Conservation (phyloP, 2,329 filamentous ascomycete genomes). For the Plectosphaerella cucumerina region DNA sequence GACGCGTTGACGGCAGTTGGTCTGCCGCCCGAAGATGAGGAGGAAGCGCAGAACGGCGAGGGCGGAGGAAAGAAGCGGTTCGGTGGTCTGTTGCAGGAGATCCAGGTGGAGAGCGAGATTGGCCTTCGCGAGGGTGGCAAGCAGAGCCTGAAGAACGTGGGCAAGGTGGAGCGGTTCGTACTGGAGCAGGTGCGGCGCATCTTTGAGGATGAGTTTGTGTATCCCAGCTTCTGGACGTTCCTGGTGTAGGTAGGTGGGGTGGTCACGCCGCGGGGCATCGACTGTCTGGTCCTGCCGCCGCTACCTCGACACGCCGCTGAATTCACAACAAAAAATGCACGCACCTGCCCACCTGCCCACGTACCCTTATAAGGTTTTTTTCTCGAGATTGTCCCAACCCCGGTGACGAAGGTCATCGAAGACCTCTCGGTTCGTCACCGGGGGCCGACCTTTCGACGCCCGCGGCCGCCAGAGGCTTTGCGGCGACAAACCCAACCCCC, state of each 20-base stretch:
- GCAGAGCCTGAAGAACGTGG: conserved; percentile 95
- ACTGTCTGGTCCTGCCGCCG: not conserved
- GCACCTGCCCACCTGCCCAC: not conserved
- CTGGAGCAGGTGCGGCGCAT: conserved; percentile 94
- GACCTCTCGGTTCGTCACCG: not conserved
- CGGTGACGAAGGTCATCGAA: not conserved
- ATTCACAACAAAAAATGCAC: not conserved
- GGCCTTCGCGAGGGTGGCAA: conserved; percentile 86
- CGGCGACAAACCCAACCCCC: not conserved
- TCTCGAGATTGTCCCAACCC: not conserved
- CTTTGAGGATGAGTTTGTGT: conserved; percentile 98
- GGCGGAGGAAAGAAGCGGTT: conserved; percentile 32
- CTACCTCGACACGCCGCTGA: not conserved
- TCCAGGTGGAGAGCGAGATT: conserved; percentile 96
- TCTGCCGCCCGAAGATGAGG: conserved; percentile 6
- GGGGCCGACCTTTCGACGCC: not conserved
- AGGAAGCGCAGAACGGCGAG: conserved; percentile 18
- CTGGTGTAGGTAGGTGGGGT: conserved; percentile 47
- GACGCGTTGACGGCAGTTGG: conserved; percentile 73
- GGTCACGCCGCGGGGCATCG: not conserved
- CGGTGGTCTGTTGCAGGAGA: conserved; percentile 83
- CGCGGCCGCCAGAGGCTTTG: not conserved
- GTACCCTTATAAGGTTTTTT: not conserved
- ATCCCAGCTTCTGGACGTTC: conserved; percentile 98
- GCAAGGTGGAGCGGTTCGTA: conserved; percentile 97